Evolutionary conservation across 352 stramenopile genomes (phyloP).

Genomic region (Pythium folliculosum): DNA sequence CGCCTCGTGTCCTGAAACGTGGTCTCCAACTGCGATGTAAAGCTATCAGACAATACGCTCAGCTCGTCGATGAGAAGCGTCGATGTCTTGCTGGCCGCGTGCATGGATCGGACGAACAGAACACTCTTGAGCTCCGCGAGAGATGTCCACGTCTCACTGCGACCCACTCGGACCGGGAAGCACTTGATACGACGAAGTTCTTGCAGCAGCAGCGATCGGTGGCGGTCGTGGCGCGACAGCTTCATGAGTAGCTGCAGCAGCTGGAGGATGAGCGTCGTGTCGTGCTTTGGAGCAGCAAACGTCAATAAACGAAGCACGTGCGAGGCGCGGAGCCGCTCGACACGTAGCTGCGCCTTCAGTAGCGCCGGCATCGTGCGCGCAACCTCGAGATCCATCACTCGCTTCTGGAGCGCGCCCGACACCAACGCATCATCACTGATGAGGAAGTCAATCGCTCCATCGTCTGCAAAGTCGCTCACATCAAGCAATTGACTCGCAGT

Average conservation of each 20-base stretch:
- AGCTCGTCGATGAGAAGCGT: constrained; percentile 25
- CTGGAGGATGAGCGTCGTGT: constrained; percentile 39
- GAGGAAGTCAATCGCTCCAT: constrained; percentile 19
- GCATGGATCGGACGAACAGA: constrained; percentile 20
- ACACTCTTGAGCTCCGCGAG: constrained; percentile 15
- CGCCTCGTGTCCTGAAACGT: constrained; percentile 28
- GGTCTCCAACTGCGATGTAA: constrained; percentile 33
- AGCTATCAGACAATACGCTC: constrained; percentile 47
- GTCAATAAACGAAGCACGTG: constrained; percentile 63
- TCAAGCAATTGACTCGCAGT: constrained; percentile 45
- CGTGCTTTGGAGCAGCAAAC: constrained; percentile 35
- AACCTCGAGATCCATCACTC: constrained; percentile 46
- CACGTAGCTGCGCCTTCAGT: constrained; percentile 60
- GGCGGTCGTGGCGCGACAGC: constrained; percentile 56
- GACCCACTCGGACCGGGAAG: constrained; percentile 51
- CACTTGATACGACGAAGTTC: constrained; percentile 76
- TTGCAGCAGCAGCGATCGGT: constrained; percentile 46
- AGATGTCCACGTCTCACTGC: constrained; percentile 11
- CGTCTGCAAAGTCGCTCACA: constrained; percentile 32
- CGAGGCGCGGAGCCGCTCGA: constrained; percentile 64
- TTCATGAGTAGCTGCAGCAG: constrained; percentile 57
- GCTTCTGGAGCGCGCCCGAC: constrained; percentile 47
- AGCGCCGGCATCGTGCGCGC: constrained; percentile 38
- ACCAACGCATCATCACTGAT: constrained; percentile 5
- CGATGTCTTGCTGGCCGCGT: not conserved